Conservation (phyloP, 2,329 filamentous ascomycete species). For the Teratosphaeria viscida region DNA sequence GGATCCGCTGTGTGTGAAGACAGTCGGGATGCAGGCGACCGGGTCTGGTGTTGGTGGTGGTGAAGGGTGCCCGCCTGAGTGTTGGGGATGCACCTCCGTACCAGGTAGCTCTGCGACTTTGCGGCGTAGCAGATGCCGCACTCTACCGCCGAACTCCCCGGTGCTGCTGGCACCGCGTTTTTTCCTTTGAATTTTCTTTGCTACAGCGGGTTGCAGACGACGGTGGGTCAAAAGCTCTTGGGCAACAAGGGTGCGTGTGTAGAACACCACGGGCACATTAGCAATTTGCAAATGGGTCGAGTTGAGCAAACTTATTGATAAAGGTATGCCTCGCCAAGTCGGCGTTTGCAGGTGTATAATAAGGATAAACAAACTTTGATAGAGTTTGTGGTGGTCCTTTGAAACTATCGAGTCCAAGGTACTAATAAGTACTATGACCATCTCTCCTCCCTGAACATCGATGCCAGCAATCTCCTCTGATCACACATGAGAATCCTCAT, state of each 20-base stretch:
- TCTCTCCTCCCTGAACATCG: neutral
- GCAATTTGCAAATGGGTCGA: neutral
- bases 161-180: neutral
- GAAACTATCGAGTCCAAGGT: neutral
- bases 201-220: neutral
- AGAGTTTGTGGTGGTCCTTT: neutral
- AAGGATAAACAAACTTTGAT: neutral
- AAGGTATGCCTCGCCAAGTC: neutral
- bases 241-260: neutral
- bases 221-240: neutral
- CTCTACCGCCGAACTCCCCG: neutral
- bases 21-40: neutral
- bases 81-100: neutral
- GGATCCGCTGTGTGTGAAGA: neutral
- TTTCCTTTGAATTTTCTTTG: neutral
- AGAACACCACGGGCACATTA: neutral
- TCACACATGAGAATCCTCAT: neutral
- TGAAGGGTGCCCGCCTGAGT: neutral
- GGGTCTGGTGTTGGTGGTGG: neutral
- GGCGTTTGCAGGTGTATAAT: neutral
- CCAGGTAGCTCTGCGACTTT: neutral
- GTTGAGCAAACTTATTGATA: neutral
- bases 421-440: no score
- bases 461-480: neutral
- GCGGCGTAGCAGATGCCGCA: neutral